Base-by-base conservation (phyloP, 352 stramenopile genomes). In the Elongisporangium undulatum region DNA sequence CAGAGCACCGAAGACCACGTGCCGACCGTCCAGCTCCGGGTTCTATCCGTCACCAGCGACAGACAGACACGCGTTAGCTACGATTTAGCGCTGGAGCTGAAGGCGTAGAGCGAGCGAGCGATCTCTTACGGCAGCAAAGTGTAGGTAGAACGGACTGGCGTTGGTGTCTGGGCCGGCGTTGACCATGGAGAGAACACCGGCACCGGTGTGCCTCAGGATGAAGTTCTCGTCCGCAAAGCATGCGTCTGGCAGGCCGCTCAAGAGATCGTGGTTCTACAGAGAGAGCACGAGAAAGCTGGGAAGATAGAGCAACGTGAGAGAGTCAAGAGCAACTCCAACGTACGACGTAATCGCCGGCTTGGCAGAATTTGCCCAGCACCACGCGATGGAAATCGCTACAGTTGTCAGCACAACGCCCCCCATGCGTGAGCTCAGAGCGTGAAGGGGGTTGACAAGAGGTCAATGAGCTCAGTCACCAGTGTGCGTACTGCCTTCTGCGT, bases 221-320 rank as follows among this genome's bases (percentile, higher is more conserved):
- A 99, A 99, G 68, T 98, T 98, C 69, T 98, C 89, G 72, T 99
- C 96, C 3, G 72, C 64, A 74, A 99, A 99, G 5, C 29, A 41
- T 9, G 9, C 29, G 29, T 41, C 29, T 15, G 29, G 4, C 4
- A 41, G 29, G 2, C 29, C 29, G 8, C 29, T 41, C 29, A 41
- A 9, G 1, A 41, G 8, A 41, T 95, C 86, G 50, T 83, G 72
- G 58, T 86, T 83, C 78, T 87, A 64, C 68, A 58, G 60, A 84
- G 83, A 26, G 69, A 49, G 55, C 77, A 67, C 41, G 12, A 51
- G 9, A 8, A 49, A 22, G 20, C 20, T 51, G 10, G 20, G 23
- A 1, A 55, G 34, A 23, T 17, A 2, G n/a, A 45, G 12, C 16
- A 19, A 45, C 41, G 2, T 22, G 49, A 22, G n/a, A 34, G 15